Evolutionary conservation across 2,329 filamentous ascomycete species (phyloP), one percentile per base, ranked within the genome.

Genomic region (Plectosphaerella sp.): DNA sequence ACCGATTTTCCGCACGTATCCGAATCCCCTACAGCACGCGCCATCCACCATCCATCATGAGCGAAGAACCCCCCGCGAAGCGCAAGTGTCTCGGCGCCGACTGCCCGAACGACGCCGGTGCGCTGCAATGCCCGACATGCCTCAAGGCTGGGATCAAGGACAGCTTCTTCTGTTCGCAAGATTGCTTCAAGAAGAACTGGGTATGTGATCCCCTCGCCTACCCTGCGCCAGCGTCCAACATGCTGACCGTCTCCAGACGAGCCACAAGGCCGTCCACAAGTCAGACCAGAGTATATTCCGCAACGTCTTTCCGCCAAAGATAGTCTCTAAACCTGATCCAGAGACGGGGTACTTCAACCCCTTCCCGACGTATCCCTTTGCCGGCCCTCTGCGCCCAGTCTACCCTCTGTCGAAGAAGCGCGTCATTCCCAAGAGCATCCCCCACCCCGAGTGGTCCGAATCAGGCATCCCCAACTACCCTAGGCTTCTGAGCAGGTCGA

Each of bases 151-250:
- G 88, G 50, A 87, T 86, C 62, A 85, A 92, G 67, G 90, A 94
- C 65, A 96, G 91, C 75, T 97, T 86, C 73, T 99, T 97, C 75
- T 99, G 94, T 77, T 91, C 91, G 25, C 94, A 99, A 71, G 94
- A 97, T 62, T 99, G 94, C 78, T 99, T 99, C 76, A 97, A 97
- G 80, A 87, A 86, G 71, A 99, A 91, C 77, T 99, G 94, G 94
- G 94, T 97, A 84, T 62, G 83, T 61, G 61, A 57, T 61, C 48
- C 11, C 8, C 8, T 33, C 28, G 37, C 59, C 61, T 54, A 62
- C 60, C 28, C 35, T 5, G 22, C 22, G 22, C 22, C 22, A 22
- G 22, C 22, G 22, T 22, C 22, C 22, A 5, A 22, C 22, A 22
- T 22, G 3, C 55, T 52, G 41, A 57, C 36, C 37, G 5, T 33